Evolutionary conservation across 371 early-diverging fungal genomes (phyloP).

Genomic region (Mucor ambiguus): DNA sequence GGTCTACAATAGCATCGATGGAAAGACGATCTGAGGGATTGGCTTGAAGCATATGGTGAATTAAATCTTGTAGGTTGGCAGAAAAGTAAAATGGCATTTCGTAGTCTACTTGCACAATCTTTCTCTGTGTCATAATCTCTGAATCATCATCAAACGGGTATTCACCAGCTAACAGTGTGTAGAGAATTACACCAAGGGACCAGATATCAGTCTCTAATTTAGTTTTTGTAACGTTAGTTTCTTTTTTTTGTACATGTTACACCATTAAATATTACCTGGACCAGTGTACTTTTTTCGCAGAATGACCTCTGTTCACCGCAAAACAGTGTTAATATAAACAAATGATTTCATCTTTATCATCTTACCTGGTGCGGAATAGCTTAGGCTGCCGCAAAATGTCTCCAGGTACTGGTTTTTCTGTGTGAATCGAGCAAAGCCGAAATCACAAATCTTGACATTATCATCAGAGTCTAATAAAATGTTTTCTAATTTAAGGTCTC

Average conservation of each 20-base stretch:
- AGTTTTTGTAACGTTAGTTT: conserved; percentile 5
- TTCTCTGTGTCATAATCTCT: conserved; percentile 67
- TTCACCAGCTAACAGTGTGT: conserved; percentile 78
- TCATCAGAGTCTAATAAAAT: conserved; percentile 75
- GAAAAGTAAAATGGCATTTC: conserved; percentile 69
- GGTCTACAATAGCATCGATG: conserved; percentile 66
- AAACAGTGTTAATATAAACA: conserved; percentile 1
- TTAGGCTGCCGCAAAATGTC: conserved; percentile 84
- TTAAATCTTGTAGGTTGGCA: conserved; percentile 52
- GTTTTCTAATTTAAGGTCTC: conserved; percentile 89
- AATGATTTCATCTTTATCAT: not conserved
- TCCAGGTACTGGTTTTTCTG: conserved; percentile 74
- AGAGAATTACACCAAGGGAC: conserved; percentile 86
- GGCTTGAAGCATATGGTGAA: conserved; percentile 62
- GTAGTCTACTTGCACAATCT: conserved; percentile 76
- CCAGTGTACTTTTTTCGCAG: conserved; percentile 78
- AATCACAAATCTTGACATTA: conserved; percentile 85
- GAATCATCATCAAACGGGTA: conserved; percentile 87
- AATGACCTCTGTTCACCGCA: conserved; percentile 60
- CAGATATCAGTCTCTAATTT: conserved; percentile 80
- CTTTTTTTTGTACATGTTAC: not conserved
- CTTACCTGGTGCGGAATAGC: conserved; percentile 79
- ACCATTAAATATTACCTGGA: conserved; percentile 48
- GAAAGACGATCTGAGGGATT: conserved; percentile 69
- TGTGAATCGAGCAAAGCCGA: conserved; percentile 86